Evolutionary conservation across 352 stramenopile species (phyloP), one percentile per base, ranked within the genome.

Genomic region (Pythium chondricola): DNA sequence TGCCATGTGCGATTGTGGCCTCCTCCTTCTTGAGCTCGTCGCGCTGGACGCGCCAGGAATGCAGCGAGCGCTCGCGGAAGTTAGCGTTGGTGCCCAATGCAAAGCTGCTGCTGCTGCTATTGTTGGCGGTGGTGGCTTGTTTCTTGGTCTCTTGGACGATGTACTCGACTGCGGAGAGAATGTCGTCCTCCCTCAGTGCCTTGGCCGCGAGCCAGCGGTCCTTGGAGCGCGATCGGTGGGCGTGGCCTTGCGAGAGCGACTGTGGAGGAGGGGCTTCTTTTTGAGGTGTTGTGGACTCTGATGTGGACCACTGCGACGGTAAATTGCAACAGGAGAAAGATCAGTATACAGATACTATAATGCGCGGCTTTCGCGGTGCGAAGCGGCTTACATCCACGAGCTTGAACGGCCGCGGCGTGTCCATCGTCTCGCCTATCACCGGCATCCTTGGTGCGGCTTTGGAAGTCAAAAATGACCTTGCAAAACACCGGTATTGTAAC

Each of bases 21-120:
- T 57, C 53, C 2, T 37, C 41, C 61, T 59, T 79, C 48, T 6
- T 50, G 29, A 89, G 47, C 32, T 71, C 45, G 4, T 77, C 55
- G 30, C 65, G 68, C 51, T 87, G 74, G 13, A 69, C 69, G 17
- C 60, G 71, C 78, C 78, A 89, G 45, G 74, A 87, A 25, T 78
- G 72, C 30, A 69, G 63, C 24, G 74, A 87, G 3, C 73, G 67
- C 51, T 71, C 56, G 7, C 77, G 68, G 55, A 89, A 89, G 20
- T 45, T 40, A 11, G 54, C 48, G 11, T 32, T 38, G 2, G 17
- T 14, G 3, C n/a, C n/a, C n/a, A n/a, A n/a, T n/a, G n/a, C n/a
- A n/a, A n/a, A n/a, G n/a, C n/a, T n/a, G n/a, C n/a, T n/a, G n/a
- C n/a, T n/a, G n/a, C n/a, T n/a, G n/a, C n/a, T n/a, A n/a, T n/a